phyloP scores from a whole-genome alignment of 2,329 filamentous ascomycete genomes.

The Fusarium virguliforme region DNA sequence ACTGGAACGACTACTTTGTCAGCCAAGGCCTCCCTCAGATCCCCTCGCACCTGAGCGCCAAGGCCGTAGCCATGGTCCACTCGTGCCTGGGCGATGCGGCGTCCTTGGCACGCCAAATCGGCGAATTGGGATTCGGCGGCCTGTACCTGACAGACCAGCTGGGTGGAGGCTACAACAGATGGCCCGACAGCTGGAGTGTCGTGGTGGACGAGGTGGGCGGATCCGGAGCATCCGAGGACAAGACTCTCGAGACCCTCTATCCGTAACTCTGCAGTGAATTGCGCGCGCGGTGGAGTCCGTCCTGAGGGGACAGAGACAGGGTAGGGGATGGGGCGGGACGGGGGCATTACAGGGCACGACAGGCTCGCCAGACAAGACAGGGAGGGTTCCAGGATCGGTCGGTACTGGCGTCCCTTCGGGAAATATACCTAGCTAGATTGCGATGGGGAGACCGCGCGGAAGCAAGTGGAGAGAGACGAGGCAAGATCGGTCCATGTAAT shows the following conservation, averaged over 20 bases:
- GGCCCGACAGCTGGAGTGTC: conserved; percentile 24
- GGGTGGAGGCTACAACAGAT: conserved; percentile 36
- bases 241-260: no score
- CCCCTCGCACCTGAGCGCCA: conserved; percentile 4
- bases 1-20: conserved; percentile 20
- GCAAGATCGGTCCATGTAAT: background rate
- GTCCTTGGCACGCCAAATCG: conserved; percentile 22
- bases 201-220: conserved; percentile 4
- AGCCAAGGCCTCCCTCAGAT: background rate
- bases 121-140: conserved; percentile 24
- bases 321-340: background rate
- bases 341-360: no score
- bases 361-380: background rate
- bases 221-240: background rate
- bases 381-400: background rate
- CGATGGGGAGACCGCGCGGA: background rate
- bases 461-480: background rate
- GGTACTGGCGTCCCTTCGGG: background rate
- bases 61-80: conserved; percentile 38
- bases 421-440: background rate
- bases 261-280: no score
- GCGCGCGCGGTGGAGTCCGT: no score
- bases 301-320: no score
- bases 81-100: conserved; percentile 25
- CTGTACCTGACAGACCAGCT: conserved; percentile 38